Base-by-base conservation (phyloP, 345 rosid species). In the Trapa incisa region DNA sequence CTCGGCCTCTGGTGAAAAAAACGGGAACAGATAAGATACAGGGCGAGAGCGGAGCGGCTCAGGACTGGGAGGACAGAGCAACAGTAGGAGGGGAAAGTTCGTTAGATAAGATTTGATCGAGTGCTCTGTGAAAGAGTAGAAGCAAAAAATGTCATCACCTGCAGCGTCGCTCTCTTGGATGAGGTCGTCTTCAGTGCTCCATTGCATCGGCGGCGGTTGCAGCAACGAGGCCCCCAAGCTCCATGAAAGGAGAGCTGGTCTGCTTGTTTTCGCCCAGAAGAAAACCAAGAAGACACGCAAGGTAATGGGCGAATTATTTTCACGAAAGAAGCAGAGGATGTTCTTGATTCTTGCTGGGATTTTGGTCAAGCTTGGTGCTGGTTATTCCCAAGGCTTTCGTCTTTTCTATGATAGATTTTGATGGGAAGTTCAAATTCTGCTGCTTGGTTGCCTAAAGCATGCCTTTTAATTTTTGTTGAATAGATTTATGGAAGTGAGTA, bases 251-350 rank as follows among this genome's bases (percentile, higher is more conserved):
- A 82, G 67, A 72, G 65, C 70, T 65, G 71, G 64, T 35, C 62
- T 83, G 64, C 68, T 75, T 66, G 72, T 88, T 38, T 61, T 80
- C 65, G 83, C 92, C 53, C 92, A 87, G 72, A 93, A 87, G 83
- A 93, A 93, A 77, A 81, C 85, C 65, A 84, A 83, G 64, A 93
- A 88, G 77, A 75, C 80, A 38, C 86, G 94, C 36, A 85, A 88
- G 89, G 98, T 86, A 71, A 71, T 63, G 29, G 11, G 48, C 12
- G 12, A 2, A 45, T 45, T 45, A 45, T 7, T 45, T 45, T 45
- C 48, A 45, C 7, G 48, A 45, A 45, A 45, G 48, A 45, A 45
- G 13, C 8, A 45, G 48, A 50, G 63, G 63, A 12, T 11, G 37
- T 35, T 58, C 63, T 58, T 32, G 38, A 22, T 57, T 47, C 43